A percentile compares a stretch with the other conserved stretches of the same genome.
Conservation (phyloP, 2,329 filamentous ascomycete genomes). For the Didymella lethalis region DNA sequence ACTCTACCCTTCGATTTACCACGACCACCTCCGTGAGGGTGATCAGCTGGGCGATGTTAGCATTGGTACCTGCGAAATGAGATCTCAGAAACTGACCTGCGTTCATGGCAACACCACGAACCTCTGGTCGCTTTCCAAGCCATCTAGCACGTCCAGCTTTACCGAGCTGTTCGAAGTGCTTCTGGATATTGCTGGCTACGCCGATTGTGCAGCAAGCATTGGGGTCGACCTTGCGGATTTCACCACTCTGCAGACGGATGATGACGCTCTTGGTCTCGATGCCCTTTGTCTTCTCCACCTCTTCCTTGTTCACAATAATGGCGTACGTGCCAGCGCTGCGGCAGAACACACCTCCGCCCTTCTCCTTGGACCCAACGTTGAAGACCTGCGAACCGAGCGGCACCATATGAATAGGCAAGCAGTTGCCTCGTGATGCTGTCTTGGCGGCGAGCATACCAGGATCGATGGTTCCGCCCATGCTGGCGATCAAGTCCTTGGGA, state of each 20-base stretch:
- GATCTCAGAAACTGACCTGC: conserved; percentile 64
- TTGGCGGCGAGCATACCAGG: conserved; percentile 94
- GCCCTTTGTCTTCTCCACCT: conserved; percentile 64
- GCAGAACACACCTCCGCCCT: conserved; percentile 85
- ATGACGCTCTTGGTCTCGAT: conserved; percentile 81
- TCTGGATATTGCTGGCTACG: conserved; percentile 89
- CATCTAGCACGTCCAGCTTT: conserved; percentile 94
- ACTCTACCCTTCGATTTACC: conserved; percentile 99
- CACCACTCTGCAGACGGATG: conserved; percentile 88
- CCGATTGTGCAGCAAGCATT: conserved; percentile 95
- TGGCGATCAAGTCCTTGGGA: conserved; percentile 82
- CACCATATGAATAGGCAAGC: conserved; percentile 92
- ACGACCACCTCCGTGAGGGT: conserved; percentile 98
- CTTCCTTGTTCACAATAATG: conserved; percentile 87
- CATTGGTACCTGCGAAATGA: background rate
- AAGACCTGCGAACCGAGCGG: conserved; percentile 92
- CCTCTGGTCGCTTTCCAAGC: conserved; percentile 93
- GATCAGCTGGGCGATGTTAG: conserved; percentile 69
- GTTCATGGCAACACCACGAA: conserved; percentile 98
- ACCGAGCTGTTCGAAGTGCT: conserved; percentile 88
- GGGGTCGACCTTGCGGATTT: conserved; percentile 86
- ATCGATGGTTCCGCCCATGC: conserved; percentile 92
- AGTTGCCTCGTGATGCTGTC: conserved; percentile 94
- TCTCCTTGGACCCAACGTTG: conserved; percentile 79
- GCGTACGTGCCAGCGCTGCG: conserved; percentile 93